Evolutionary conservation across 1,284 basidiomycete genomes (phyloP).

Genomic region (Singerocomus rubriflavus): DNA sequence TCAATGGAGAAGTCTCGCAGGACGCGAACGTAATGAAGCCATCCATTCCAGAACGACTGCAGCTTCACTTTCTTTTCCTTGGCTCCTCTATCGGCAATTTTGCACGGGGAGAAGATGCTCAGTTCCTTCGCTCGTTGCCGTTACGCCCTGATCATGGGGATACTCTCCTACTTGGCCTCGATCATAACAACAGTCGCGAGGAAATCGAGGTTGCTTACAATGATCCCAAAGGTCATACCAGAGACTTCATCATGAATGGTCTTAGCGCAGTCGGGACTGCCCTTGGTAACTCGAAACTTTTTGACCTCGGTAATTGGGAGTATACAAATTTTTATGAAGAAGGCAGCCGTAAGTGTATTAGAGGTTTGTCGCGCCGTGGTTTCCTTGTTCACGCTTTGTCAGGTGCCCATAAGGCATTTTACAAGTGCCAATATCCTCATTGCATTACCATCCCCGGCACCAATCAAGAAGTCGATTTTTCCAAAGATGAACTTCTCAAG

Average conservation of each 20-base stretch:
- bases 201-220: slow-evolving; percentile 83
- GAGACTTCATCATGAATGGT: slow-evolving; percentile 89
- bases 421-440: slow-evolving; percentile 67
- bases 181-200: slow-evolving; percentile 71
- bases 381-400: slow-evolving; percentile 9
- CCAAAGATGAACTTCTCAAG: slow-evolving; percentile 74
- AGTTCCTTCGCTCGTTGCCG: slow-evolving; percentile 79
- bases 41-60: slow-evolving; percentile 42
- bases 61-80: slow-evolving; percentile 87
- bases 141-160: slow-evolving; percentile 71
- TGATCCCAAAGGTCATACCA: slow-evolving; percentile 76
- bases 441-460: slow-evolving; percentile 52
- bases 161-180: slow-evolving; percentile 79
- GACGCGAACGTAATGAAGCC: slow-evolving; percentile 32
- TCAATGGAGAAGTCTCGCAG: slow-evolving; percentile 13
- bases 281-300: slow-evolving; percentile 59
- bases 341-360: slow-evolving; percentile 51
- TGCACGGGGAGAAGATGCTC: slow-evolving; percentile 63
- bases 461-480: slow-evolving; percentile 48
- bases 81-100: slow-evolving; percentile 96
- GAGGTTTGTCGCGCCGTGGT: neutral
- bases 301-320: slow-evolving; percentile 74
- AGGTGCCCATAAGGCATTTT: slow-evolving; percentile 90
- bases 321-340: slow-evolving; percentile 82
- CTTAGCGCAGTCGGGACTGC: slow-evolving; percentile 61